Conservation (phyloP, 371 early-diverging fungal genomes). For the Mucor sp. region DNA sequence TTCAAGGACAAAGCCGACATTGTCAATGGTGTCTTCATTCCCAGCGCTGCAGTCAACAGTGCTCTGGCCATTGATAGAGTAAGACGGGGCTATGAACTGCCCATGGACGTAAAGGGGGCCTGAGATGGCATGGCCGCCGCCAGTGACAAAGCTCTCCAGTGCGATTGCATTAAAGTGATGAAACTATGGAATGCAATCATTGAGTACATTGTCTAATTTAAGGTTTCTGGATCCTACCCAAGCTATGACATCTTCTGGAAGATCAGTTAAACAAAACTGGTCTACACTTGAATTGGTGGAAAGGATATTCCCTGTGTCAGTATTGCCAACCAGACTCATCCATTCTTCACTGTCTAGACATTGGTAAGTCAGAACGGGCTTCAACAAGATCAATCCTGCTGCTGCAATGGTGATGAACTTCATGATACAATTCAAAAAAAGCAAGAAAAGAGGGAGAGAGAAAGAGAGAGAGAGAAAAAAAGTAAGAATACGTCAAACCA, state of each 20-base stretch:
- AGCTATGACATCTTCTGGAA: neutral
- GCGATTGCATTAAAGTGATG: neutral
- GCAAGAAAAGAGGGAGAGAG: neutral
- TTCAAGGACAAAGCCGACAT: neutral
- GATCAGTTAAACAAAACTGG: neutral
- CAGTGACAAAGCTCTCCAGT: neutral
- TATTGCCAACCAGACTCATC: neutral
- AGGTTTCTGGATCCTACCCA: neutral
- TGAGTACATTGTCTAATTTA: neutral
- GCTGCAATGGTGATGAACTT: neutral
- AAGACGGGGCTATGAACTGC: neutral
- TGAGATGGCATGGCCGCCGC: neutral
- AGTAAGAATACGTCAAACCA: neutral
- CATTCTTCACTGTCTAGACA: neutral
- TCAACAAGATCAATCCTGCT: neutral
- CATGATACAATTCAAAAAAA: neutral
- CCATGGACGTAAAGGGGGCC: neutral
- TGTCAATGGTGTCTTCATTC: neutral
- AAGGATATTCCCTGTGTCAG: neutral
- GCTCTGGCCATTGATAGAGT: neutral
- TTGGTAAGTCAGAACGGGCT: neutral
- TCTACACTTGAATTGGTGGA: neutral
- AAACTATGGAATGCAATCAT: neutral
- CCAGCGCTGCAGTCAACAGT: neutral
- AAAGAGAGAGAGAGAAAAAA: neutral